Evolutionary conservation across 78 protist genomes (phyloP), one percentile per base, ranked within the genome.

Genomic region (Mastigamoeba balamuthi): DNA sequence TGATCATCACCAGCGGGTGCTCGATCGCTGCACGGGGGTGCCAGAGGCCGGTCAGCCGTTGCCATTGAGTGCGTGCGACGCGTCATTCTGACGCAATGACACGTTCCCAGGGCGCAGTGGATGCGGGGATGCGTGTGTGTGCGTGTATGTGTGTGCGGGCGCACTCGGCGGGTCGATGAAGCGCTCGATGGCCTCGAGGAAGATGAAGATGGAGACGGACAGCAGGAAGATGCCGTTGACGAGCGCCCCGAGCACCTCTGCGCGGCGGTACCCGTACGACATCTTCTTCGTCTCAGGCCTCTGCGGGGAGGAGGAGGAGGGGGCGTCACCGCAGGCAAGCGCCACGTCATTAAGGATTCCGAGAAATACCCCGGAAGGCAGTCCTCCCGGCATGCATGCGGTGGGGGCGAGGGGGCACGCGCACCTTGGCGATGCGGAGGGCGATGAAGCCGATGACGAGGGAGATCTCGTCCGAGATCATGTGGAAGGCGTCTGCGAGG

Each of bases 181-280:
- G 8, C 89, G 40, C 35, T 70, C 40, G 41, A 88, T n/a, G 1
- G 80, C 64, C 30, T 85, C 86, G 23, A 77, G 0, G 17, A 39
- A 35, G 33, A 89, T 43, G 35, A 66, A 70, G 70, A 84, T 40
- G 48, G 66, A 41, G 9, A 89, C 40, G 30, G 83, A 52, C 1
- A 89, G 30, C 29, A 89, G 28, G 23, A 89, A 38, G 17, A 78
- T 38, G 28, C 76, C 82, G 42, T 89, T 89, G 53, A 85, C 28
- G 41, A 89, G 63, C 0, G 82, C 93, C 7, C 90, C 93, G 33
- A 89, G 42, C 29, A 84, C 76, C 52, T 85, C 93, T 0, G 81
- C 82, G 8, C 93, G 72, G 4, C 7, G 0, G 33, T n/a, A 77
- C 25, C 93, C 90, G 37, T 53, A 89, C 4, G 88, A 48, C 39